phyloP scores from a whole-genome alignment of 2,329 filamentous ascomycete genomes.

The Blastomyces gilchristii region DNA sequence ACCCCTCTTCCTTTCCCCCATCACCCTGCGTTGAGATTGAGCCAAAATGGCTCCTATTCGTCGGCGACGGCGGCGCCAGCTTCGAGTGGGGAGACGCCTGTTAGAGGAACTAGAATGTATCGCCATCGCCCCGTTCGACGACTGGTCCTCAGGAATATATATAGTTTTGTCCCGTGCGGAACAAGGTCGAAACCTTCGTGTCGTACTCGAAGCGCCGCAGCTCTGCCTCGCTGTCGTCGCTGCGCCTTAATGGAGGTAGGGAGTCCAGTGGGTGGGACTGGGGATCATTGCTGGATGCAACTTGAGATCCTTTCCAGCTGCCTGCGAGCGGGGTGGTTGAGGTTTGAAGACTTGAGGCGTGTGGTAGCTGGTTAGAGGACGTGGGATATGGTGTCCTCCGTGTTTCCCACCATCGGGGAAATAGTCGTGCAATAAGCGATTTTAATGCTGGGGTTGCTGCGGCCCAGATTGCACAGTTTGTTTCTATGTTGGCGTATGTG shows the following conservation, averaged over 20 bases:
- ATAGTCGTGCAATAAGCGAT: conserved; percentile 10
- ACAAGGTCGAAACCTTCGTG: conserved; percentile 4
- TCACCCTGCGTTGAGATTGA: neutral
- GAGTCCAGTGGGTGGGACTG: neutral
- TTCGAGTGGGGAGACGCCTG: neutral
- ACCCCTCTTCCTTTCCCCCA: neutral
- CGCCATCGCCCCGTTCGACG: neutral
- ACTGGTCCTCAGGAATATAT: neutral
- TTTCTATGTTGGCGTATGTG: conserved; percentile 10
- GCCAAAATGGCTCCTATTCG: neutral
- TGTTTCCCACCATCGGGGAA: conserved; percentile 9
- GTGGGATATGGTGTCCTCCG: neutral
- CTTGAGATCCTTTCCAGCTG: neutral
- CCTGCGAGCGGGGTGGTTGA: neutral
- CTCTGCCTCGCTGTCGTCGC: conserved; percentile 7
- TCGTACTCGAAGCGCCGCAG: conserved; percentile 12
- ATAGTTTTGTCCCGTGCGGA: neutral
- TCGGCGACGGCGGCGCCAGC: too few relatives aligned
- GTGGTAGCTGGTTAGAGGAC: neutral
- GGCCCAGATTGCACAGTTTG: conserved; percentile 12
- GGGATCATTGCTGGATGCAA: neutral
- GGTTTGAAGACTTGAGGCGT: neutral
- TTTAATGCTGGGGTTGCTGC: conserved; percentile 11
- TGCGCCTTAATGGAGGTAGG: neutral
- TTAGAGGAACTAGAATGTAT: neutral